Percentiles rank a stretch among this genome's conserved stretches.
These are phyloP conservation scores for Casuarina glauca DNA, from an alignment of 306 rosid species.

Conservation along the genomic window DNA sequence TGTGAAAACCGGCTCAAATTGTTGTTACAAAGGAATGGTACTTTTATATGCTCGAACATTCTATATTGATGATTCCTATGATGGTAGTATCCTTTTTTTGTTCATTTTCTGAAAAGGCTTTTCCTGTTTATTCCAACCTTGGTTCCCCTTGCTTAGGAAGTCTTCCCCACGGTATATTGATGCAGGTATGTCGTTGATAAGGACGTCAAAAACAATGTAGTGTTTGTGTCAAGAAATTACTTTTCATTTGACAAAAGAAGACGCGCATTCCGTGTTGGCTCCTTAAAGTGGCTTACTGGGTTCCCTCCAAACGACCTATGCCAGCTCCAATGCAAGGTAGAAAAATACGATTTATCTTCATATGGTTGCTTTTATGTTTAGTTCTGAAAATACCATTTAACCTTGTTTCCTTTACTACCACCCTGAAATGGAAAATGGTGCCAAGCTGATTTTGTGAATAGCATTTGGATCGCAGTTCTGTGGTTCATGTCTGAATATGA, in stretches of 20 bases:
- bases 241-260: slow-evolving; percentile 88
- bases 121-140: slow-evolving; percentile 2
- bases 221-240: slow-evolving; percentile 92
- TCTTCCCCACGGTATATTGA: slow-evolving; percentile 10
- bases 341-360: slow-evolving; percentile 15
- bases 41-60: slow-evolving; percentile 5
- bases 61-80: neutral
- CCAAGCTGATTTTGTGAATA: neutral
- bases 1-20: neutral
- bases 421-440: neutral
- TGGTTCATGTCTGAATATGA: too few species aligned
- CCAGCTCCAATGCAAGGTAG: slow-evolving; percentile 83
- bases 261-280: slow-evolving; percentile 77
- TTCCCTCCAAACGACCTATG: slow-evolving; percentile 48
- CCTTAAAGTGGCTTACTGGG: slow-evolving; percentile 82
- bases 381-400: slow-evolving; percentile 4
- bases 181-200: slow-evolving; percentile 95
- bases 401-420: neutral
- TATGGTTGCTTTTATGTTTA: neutral
- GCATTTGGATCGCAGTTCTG: too few species aligned
- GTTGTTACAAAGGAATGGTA: neutral
- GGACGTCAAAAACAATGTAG: slow-evolving; percentile 77
- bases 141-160: neutral
- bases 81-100: slow-evolving; percentile 1
- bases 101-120: slow-evolving; percentile 8